Base-by-base conservation (phyloP, 495 filamentous ascomycete species). In the Penicillium silybi region DNA sequence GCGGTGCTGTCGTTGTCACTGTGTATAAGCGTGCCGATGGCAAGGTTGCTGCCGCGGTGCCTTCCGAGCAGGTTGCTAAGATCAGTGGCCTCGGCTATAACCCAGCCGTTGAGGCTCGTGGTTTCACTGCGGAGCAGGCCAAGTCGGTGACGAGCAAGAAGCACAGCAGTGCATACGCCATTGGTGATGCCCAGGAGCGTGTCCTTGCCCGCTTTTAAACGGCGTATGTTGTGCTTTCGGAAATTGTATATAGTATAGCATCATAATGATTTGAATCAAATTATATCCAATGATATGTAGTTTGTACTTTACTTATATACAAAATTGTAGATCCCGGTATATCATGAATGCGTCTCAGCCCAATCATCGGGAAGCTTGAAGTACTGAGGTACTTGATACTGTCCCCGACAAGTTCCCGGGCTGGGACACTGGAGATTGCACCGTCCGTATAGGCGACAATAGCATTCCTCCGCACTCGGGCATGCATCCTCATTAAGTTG, bases 1-100 rank as follows among this genome's bases (percentile, higher is more conserved):
- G 93, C 2, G 93, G 93, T 50, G 93, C 92, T 2, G 90, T 84
- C 2, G 91, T 98, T 0, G 87, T 92, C 15, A 93, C 90, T 5
- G 85, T 97, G 3, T 97, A 97, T 66, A 84, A 84, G 70, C 79
- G 92, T n/a, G 86, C 87, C 1, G 93, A 97, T 69, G 88, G 90
- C 6, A 72, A 78, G 67, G 72, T 67, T 48, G 83, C 82, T 20
- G 69, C 62, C 25, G 68, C 72, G 22, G 69, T 95, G 4, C 70
- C 77, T 1, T 77, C 74, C 27, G 77, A 74, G 20, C 75, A 72
- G 11, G 80, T 96, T 0, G 84, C 72, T 6, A 81, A 79, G 73
- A 64, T 69, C 45, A 88, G 75, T 15, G 81, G 80, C 42, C 75
- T 92, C 4, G 91, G 90, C 3, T 97, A 98, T 65, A 98, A 98